Evolutionary conservation across 2,329 filamentous ascomycete genomes (phyloP), one percentile per base, ranked within the genome.

Genomic region (Purpureocillium takamizusanense): DNA sequence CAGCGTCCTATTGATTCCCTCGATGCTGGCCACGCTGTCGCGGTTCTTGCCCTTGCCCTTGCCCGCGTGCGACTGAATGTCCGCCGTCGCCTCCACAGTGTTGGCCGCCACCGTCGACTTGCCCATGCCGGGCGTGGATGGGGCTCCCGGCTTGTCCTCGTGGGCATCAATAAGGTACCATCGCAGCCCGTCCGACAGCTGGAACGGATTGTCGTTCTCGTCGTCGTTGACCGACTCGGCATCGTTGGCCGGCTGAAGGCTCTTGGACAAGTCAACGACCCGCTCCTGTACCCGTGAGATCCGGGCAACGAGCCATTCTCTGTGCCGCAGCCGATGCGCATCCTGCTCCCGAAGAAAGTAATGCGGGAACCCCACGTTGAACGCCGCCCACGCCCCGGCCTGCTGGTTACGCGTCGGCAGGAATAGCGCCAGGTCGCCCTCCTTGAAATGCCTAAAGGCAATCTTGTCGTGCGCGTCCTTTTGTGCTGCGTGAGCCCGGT

Each of bases 271-370:
- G 58, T 98, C 89, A 0, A 98, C 92, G 4, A 97, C 83, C 4
- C 88, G 83, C 57, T 95, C 87, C 63, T 97, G 87, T 16, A 97
- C 80, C 46, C 86, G 87, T 11, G 81, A 81, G 42, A 98, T 97
- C 13, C 92, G 81, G 8, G 92, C 92, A 7, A 98, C 81, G n/a
- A 98, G 78, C 88, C 92, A 98, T 56, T 98, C 92, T 28, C 90
- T 77, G 35, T 80, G 81, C 23, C 82, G 78, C 6, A 98, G 69
- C 43, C 86, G 82, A 61, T 98, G 94, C 1, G 74, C 74, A 51
- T 97, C 90, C 57, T 94, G 85, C 60, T 98, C 92, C 28, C 88
- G 84, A 3, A 98, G 72, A 65, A 98, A 98, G 65, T 92, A 97
- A 59, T 98, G 92, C 8, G 92, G 92, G 43, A 90, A 94, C 1